A percentile compares a stretch with the other conserved stretches of the same genome.
Evolutionary conservation across 1,284 basidiomycete species (phyloP).

Genomic region (Sanguinoderma infundibulare): DNA sequence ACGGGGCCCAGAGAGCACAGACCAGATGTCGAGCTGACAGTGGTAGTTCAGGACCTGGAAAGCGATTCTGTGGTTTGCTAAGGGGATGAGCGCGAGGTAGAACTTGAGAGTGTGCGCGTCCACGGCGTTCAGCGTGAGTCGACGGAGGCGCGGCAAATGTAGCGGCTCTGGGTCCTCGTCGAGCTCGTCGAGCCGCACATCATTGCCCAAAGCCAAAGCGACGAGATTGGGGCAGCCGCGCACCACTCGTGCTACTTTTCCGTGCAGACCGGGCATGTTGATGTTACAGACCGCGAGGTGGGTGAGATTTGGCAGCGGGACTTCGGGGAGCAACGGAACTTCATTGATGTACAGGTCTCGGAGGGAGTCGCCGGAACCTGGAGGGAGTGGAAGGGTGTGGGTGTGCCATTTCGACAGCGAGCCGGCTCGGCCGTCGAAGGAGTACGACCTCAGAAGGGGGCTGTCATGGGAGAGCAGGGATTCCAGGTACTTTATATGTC

Average conservation of each 20-base stretch:
- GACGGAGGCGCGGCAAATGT: neutral
- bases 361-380: neutral
- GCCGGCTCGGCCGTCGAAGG: constrained; percentile 2
- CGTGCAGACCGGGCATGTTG: neutral
- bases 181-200: neutral
- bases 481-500: constrained; percentile 3
- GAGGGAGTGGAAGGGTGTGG: neutral
- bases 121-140: neutral
- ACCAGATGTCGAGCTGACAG: neutral
- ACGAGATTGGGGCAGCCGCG: constrained; percentile 1
- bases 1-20: neutral
- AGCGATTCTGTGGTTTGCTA: neutral
- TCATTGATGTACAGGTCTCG: neutral
- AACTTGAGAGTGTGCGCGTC: neutral
- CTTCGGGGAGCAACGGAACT: constrained; percentile 4
- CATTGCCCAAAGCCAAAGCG: neutral
- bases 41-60: neutral
- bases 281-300: constrained; percentile 5
- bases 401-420: constrained; percentile 4
- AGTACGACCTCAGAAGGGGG: neutral
- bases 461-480: neutral
- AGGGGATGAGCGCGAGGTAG: constrained; percentile 1
- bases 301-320: neutral
- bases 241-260: neutral
- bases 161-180: neutral